Evolutionary conservation across 805 yeast species (phyloP), one percentile per base, ranked within the genome.

Genomic region (Wickerhamomyces subpelliculosus): DNA sequence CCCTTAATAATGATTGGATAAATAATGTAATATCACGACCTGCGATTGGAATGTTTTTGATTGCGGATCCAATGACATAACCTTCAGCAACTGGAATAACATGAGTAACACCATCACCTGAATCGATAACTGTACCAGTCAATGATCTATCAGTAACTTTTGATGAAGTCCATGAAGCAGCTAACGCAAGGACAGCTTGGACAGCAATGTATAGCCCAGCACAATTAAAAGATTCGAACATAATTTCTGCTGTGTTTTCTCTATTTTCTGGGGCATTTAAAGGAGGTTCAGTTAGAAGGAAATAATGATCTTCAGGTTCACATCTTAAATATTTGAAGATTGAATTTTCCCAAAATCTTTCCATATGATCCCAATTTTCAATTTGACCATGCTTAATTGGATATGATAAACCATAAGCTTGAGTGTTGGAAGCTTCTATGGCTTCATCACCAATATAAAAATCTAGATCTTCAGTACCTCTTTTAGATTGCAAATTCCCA

Each of bases 361-460:
- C 98, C 98, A 93, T 93, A 58, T 93, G 97, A 66, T 93, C 98
- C 98, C 98, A 93, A 62, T 93, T 87, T 62, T 93, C 98, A 46
- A 93, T 84, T 68, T 93, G 98, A 20, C 98, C 98, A 58, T 93
- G 98, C 62, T 88, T 83, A 44, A 93, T 88, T 16, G 98, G 98
- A 56, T 93, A 93, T 46, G 79, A 76, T 42, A 93, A 68, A 22
- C 89, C 82, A 63, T 93, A 93, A 22, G 86, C 71, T 46, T 96
- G 87, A 6, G 96, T 95, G 51, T 78, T 82, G n/a, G 97, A 83
- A 12, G 96, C 95, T 37, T 73, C 75, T 31, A 93, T 56, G 1
- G 98, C 98, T 61, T 90, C 97, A 54, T 93, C 93, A 25, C 98
- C 98, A 54, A 93, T 93, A 61, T 73, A 88, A 54, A 90, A 93